Base-by-base conservation (phyloP, 768 basidiomycete genomes). In the Leccinellum luteum region DNA sequence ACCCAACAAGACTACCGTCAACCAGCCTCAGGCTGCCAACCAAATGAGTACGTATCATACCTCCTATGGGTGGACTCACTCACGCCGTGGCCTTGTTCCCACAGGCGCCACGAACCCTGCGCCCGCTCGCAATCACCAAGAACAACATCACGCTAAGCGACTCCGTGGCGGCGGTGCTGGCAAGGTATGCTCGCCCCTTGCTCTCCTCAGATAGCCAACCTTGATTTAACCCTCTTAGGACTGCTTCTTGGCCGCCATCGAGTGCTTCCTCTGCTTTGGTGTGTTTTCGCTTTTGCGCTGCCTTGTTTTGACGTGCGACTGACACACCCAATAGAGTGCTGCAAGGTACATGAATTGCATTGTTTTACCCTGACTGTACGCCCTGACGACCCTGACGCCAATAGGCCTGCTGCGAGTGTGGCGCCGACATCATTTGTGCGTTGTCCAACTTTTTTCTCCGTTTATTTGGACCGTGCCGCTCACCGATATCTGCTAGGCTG, bases 201-300 rank as follows among this genome's bases (percentile, higher is more conserved):
- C 3, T 35, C 30, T 9, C 1, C 12, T 51, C 27, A 19, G 28
- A 41, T 19, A 8, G 8, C 34, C 61, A 28, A 64, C 14, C 12
- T 32, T 21, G 2, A 4, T 12, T 1, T 7, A 32, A 38, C 60
- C 14, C 13, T 44, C 54, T 34, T 56, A 89, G 87, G 86, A 89
- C 68, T 89, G 86, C 69, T 81, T 87, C 74, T 53, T 90, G 27
- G 85, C 78, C 19, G 52, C 80, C 17, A 6, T 87, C 34, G 83
- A 77, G 28, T 88, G 86, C 67, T 90, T 89, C 80, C 63, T 90
- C 23, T 90, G 88, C 74, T 90, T 83, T 68, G 87, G 85, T 86
- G 60, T 64, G 85, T 71, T 23, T 70, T 21, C 17, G 17, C 8
- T 43, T 48, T 44, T 13, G 21, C 10, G 4, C 10, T 4, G 43